Evolutionary conservation across 345 rosid species (phyloP).

Genomic region (Linum trigynum): DNA sequence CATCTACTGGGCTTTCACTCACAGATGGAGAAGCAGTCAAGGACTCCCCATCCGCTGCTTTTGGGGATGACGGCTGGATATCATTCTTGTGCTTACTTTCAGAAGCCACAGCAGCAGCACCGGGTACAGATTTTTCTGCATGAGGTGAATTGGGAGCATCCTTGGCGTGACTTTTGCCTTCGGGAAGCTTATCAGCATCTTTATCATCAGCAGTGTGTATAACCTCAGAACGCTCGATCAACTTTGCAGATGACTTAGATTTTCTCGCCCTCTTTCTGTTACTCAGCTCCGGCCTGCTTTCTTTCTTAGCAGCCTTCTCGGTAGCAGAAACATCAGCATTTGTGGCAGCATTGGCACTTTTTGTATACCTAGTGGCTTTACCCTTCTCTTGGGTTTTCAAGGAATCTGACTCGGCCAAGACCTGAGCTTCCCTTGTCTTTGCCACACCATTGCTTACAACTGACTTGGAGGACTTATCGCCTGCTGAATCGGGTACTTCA

Average conservation of each 20-base stretch:
- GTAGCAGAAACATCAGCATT: slow-evolving; percentile 26
- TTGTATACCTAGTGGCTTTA: slow-evolving; percentile 17
- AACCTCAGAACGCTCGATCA: slow-evolving; percentile 33
- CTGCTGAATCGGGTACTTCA: slow-evolving; percentile 36
- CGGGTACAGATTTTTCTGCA: slow-evolving; percentile 22
- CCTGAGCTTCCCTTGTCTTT: slow-evolving; percentile 34
- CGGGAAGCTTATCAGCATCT: slow-evolving; percentile 26
- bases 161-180: slow-evolving; percentile 24
- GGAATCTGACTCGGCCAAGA: slow-evolving; percentile 33
- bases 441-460: slow-evolving; percentile 54
- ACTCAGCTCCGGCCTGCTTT: slow-evolving; percentile 27
- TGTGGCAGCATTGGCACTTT: slow-evolving; percentile 24
- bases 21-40: slow-evolving; percentile 27
- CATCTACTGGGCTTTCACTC: slow-evolving; percentile 34
- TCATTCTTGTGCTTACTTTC: slow-evolving; percentile 35
- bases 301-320: slow-evolving; percentile 23
- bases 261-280: slow-evolving; percentile 32
- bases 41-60: slow-evolving; percentile 26
- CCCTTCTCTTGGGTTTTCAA: slow-evolving; percentile 34
- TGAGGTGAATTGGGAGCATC: slow-evolving; percentile 26
- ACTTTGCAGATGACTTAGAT: slow-evolving; percentile 23
- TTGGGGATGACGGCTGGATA: slow-evolving; percentile 32
- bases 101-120: slow-evolving; percentile 26
- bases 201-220: slow-evolving; percentile 34
- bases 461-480: slow-evolving; percentile 38